Conservation (phyloP, 1,139 yeast genomes). For the Lodderomyces orthopsilosis region DNA sequence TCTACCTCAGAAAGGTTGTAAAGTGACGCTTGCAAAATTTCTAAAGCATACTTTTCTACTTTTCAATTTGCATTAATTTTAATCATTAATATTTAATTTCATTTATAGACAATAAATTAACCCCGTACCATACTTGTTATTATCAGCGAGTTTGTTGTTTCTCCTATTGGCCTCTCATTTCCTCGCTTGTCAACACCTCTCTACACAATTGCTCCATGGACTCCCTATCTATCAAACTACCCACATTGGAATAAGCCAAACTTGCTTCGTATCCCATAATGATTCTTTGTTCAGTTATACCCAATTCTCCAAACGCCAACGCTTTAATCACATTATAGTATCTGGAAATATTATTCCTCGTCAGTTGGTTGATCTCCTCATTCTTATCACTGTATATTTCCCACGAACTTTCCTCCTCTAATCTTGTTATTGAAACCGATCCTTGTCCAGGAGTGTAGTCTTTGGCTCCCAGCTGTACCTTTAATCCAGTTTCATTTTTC, state of each 20-base stretch:
- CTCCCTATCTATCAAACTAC: conserved; percentile 71
- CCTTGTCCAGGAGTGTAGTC: conserved; percentile 43
- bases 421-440: conserved; percentile 70
- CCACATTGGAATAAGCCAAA: conserved; percentile 70
- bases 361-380: conserved; percentile 60
- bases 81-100: neutral
- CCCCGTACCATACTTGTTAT: neutral
- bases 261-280: conserved; percentile 87
- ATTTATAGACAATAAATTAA: neutral
- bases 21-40: conserved; percentile 12
- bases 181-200: conserved; percentile 70
- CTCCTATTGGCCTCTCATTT: conserved; percentile 57
- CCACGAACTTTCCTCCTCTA: conserved; percentile 94
- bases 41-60: conserved; percentile 48
- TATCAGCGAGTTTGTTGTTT: neutral
- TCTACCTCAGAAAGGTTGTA: conserved; percentile 23
- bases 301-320: conserved; percentile 76
- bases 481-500: conserved; percentile 24
- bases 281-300: conserved; percentile 79
- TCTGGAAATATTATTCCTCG: conserved; percentile 74
- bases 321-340: conserved; percentile 84
- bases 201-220: conserved; percentile 71
- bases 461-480: conserved; percentile 45
- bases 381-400: conserved; percentile 92
- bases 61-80: neutral